A percentile compares a stretch with the other conserved stretches of the same genome.
Evolutionary conservation across 1,284 basidiomycete species (phyloP).

Genomic region (Microbotryum intermedium): DNA sequence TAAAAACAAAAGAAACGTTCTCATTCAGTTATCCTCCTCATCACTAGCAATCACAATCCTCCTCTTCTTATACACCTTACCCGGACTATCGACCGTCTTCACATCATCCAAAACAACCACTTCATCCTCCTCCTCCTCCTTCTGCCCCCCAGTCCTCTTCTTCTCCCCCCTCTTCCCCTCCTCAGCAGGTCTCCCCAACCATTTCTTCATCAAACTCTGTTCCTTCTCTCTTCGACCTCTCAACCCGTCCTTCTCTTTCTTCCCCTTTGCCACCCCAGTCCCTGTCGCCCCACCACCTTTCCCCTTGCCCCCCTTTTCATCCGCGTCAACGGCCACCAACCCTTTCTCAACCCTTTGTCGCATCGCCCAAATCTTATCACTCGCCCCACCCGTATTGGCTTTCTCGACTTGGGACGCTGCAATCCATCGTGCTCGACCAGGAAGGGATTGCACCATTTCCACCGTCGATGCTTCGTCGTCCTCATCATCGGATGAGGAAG

Average conservation of each 20-base stretch:
- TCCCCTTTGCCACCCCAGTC: no score
- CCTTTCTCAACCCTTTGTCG: neutral
- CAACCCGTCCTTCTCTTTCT: neutral
- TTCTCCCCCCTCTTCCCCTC: neutral
- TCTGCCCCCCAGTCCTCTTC: neutral
- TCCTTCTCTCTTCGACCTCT: neutral
- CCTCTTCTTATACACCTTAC: conserved; percentile 13
- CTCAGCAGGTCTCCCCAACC: neutral
- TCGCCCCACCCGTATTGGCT: conserved; percentile 44
- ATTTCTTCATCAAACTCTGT: neutral
- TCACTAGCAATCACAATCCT: conserved; percentile 11
- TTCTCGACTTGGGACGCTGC: conserved; percentile 49
- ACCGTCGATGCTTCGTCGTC: neutral
- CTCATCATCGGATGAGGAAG: neutral
- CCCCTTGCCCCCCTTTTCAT: neutral
- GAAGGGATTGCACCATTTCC: conserved; percentile 12
- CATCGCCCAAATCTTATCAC: conserved; percentile 24
- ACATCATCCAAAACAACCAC: conserved; percentile 5
- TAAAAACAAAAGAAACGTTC: no score
- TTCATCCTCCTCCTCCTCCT: neutral
- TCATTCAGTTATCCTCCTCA: conserved; percentile 6
- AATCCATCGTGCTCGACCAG: conserved; percentile 46
- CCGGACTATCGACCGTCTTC: neutral
- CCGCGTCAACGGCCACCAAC: neutral
- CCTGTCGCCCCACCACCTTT: neutral